phyloP scores from a whole-genome alignment of 2,329 filamentous ascomycete genomes.

The Niveomyces coronatus region DNA sequence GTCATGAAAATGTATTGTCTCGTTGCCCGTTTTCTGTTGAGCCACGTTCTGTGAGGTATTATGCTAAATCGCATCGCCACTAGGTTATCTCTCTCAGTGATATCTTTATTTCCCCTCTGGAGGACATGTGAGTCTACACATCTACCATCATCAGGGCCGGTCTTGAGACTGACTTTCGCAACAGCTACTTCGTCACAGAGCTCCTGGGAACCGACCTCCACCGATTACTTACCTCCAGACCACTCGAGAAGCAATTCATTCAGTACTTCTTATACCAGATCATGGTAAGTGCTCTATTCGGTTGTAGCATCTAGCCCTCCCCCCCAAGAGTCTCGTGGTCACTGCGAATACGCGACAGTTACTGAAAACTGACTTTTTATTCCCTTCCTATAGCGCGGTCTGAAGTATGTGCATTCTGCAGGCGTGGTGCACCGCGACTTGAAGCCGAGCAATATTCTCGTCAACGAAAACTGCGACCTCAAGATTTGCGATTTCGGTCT shows the following conservation, averaged over 20 bases:
- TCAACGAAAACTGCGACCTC: constrained; percentile 98
- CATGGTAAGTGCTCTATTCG: constrained; percentile 75
- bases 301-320: no score
- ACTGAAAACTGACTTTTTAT: constrained; percentile 9
- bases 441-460: constrained; percentile 97
- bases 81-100: constrained; percentile 97
- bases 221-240: constrained; percentile 85
- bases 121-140: constrained; percentile 79
- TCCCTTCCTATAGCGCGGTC: constrained; percentile 55
- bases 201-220: constrained; percentile 94
- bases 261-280: constrained; percentile 99
- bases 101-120: constrained; percentile 97
- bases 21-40: constrained; percentile 2
- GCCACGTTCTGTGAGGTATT: no score
- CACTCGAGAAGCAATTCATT: constrained; percentile 98
- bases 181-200: constrained; percentile 94
- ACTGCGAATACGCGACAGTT: neutral
- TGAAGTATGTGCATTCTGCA: constrained; percentile 98
- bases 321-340: no score
- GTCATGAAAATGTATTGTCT: constrained; percentile 77
- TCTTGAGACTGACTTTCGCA: no score
- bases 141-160: no score
- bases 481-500: constrained; percentile 99
- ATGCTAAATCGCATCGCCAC: constrained; percentile 9
- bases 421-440: constrained; percentile 96